Conservation (phyloP, 768 basidiomycete genomes). For the Tephrocybe sp. region DNA sequence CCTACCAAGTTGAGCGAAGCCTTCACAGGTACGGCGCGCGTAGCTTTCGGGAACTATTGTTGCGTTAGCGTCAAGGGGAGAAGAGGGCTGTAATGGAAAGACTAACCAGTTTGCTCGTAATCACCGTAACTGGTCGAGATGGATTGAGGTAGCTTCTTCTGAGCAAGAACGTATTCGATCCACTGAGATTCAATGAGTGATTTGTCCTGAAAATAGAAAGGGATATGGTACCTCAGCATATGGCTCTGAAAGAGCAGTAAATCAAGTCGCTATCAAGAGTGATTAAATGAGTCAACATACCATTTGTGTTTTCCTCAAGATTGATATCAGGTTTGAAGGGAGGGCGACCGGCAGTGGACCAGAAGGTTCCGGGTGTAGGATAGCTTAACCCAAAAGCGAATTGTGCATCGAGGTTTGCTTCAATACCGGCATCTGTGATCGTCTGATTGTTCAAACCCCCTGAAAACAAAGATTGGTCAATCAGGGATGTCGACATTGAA, state of each 20-base stretch:
- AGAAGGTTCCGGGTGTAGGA: constrained; percentile 60
- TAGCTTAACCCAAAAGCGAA: constrained; percentile 60
- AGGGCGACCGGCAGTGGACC: constrained; percentile 57
- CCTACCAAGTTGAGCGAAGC: constrained; percentile 51
- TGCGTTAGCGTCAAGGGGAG: constrained; percentile 28
- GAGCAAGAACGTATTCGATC: constrained; percentile 54
- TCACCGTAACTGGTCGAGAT: constrained; percentile 73
- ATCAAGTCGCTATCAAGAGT: not conserved
- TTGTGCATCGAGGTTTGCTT: constrained; percentile 65
- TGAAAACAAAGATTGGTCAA: constrained; percentile 17
- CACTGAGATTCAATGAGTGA: constrained; percentile 33
- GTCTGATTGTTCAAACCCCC: constrained; percentile 61
- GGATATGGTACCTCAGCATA: constrained; percentile 21
- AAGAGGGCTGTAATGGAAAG: not conserved
- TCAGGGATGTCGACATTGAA: not conserved
- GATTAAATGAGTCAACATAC: constrained; percentile 18
- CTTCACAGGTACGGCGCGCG: constrained; percentile 45
- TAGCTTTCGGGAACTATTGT: constrained; percentile 40
- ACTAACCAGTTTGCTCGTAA: constrained; percentile 61
- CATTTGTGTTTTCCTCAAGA: constrained; percentile 36
- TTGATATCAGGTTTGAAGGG: constrained; percentile 49
- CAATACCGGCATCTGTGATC: constrained; percentile 46
- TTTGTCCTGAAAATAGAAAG: not conserved
- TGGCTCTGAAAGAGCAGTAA: constrained; percentile 18
- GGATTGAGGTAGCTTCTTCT: constrained; percentile 46